Evolutionary conservation across 2,329 filamentous ascomycete species (phyloP).

Genomic region (Fusarium dimerum): DNA sequence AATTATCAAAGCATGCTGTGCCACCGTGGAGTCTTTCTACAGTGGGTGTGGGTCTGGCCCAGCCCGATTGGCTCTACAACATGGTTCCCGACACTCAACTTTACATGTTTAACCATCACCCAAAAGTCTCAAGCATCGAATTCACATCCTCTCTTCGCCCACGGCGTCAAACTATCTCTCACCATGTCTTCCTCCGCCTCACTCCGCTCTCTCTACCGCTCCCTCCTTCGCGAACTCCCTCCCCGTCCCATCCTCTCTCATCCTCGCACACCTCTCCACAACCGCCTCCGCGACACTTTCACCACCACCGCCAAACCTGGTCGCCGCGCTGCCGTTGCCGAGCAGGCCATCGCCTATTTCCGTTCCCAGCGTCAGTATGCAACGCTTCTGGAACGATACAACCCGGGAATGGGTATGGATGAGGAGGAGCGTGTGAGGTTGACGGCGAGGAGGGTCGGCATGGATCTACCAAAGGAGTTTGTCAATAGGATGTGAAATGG

Average conservation of each 20-base stretch:
- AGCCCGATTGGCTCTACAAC: too few relatives aligned
- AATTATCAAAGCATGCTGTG: too few relatives aligned
- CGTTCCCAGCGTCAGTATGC: conserved; percentile 84
- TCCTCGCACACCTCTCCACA: conserved; percentile 55
- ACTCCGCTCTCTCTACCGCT: conserved; percentile 80
- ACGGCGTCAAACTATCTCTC: neutral
- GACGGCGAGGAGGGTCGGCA: conserved; percentile 83
- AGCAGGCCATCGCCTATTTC: conserved; percentile 79
- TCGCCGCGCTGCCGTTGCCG: conserved; percentile 46
- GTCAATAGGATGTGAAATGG: conserved; percentile 3
- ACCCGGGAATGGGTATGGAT: conserved; percentile 86
- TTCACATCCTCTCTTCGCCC: neutral
- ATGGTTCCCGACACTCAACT: too few relatives aligned
- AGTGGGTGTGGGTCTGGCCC: too few relatives aligned
- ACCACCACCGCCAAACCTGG: conserved; percentile 44
- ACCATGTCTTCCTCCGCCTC: conserved; percentile 45
- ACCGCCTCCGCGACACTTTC: conserved; percentile 34
- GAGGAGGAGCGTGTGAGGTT: conserved; percentile 82
- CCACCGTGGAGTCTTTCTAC: too few relatives aligned
- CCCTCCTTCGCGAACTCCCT: conserved; percentile 86
- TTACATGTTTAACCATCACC: too few relatives aligned
- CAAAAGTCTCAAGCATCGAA: neutral
- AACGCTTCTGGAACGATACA: conserved; percentile 84
- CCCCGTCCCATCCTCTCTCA: conserved; percentile 59
- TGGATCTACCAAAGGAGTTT: conserved; percentile 77